Conservation (phyloP, 2,329 filamentous ascomycete genomes). For the Cladophialophora carrionii region DNA sequence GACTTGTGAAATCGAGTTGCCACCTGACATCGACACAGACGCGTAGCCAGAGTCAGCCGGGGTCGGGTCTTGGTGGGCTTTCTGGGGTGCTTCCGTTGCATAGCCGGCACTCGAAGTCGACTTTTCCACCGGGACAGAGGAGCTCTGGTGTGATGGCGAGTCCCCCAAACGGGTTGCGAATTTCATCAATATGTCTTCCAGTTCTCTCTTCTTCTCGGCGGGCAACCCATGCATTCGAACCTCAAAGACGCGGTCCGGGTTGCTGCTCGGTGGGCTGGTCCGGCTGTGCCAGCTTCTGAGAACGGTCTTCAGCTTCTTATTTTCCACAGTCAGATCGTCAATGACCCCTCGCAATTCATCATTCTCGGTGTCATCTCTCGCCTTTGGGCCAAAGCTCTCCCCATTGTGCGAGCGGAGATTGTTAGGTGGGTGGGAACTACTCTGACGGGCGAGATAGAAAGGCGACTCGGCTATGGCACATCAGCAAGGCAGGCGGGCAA, state of each 20-base stretch:
- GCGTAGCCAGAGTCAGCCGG: constrained; percentile 42
- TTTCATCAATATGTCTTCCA: constrained; percentile 71
- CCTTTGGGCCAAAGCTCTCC: constrained; percentile 37
- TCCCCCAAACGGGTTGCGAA: constrained; percentile 53
- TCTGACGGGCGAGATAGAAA: constrained; percentile 42
- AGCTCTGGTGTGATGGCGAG: constrained; percentile 22
- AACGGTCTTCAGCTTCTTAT: constrained; percentile 74
- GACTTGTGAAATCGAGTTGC: constrained; percentile 21
- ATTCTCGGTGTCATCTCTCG: constrained; percentile 59
- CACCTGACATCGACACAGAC: constrained; percentile 46
- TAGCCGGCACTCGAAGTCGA: constrained; percentile 14
- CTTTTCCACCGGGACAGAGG: constrained; percentile 23
- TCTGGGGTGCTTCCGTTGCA: background rate
- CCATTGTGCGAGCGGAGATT: constrained; percentile 34
- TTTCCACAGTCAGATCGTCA: constrained; percentile 82
- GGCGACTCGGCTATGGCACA: constrained; percentile 43
- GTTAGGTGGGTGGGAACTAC: constrained; percentile 26
- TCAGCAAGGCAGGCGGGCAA: constrained; percentile 13
- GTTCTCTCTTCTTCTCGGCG: constrained; percentile 71
- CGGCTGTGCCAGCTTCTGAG: constrained; percentile 69
- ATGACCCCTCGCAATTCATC: constrained; percentile 82
- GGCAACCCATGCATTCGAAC: constrained; percentile 76
- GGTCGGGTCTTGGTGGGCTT: constrained; percentile 2
- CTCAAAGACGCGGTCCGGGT: constrained; percentile 79
- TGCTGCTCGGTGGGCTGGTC: constrained; percentile 55